Conservation (phyloP, 495 filamentous ascomycete genomes). For the Tirmania nivea region DNA sequence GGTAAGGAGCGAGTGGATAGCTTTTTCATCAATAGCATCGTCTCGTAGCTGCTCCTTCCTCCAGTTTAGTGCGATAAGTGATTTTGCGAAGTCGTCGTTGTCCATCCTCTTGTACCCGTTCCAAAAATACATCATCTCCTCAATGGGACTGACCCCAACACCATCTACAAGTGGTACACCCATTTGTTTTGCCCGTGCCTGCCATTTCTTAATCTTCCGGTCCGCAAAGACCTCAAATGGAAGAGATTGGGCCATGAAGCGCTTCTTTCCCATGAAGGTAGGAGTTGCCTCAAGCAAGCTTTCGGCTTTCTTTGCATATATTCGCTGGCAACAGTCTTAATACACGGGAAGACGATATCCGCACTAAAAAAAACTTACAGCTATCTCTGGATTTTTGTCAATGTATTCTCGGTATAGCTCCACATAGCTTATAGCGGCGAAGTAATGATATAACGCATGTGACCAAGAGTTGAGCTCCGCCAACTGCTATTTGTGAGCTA, state of each 20-base stretch:
- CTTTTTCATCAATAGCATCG: slow-evolving; percentile 54
- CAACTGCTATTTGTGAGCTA: slow-evolving; percentile 27
- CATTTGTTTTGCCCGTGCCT: slow-evolving; percentile 48
- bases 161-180: slow-evolving; percentile 55
- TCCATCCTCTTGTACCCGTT: slow-evolving; percentile 61
- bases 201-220: slow-evolving; percentile 79
- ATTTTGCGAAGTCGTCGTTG: slow-evolving; percentile 37
- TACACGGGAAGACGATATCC: neutral
- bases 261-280: slow-evolving; percentile 58
- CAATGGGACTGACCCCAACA: slow-evolving; percentile 57
- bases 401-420: slow-evolving; percentile 51
- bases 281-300: slow-evolving; percentile 52
- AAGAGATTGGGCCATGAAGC: slow-evolving; percentile 68
- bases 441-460: slow-evolving; percentile 74
- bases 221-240: slow-evolving; percentile 78
- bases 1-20: slow-evolving; percentile 40
- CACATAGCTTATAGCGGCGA: slow-evolving; percentile 54
- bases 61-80: slow-evolving; percentile 44
- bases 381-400: slow-evolving; percentile 29
- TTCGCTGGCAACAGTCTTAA: slow-evolving; percentile 4
- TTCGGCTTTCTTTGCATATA: slow-evolving; percentile 35
- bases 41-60: slow-evolving; percentile 33
- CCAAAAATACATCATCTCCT: slow-evolving; percentile 98
- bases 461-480: slow-evolving; percentile 80
- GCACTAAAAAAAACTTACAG: slow-evolving; percentile 7